These are phyloP conservation scores for Fusarium chlamydosporum DNA, from an alignment of 2,329 filamentous ascomycete species.

Conservation along the genomic window DNA sequence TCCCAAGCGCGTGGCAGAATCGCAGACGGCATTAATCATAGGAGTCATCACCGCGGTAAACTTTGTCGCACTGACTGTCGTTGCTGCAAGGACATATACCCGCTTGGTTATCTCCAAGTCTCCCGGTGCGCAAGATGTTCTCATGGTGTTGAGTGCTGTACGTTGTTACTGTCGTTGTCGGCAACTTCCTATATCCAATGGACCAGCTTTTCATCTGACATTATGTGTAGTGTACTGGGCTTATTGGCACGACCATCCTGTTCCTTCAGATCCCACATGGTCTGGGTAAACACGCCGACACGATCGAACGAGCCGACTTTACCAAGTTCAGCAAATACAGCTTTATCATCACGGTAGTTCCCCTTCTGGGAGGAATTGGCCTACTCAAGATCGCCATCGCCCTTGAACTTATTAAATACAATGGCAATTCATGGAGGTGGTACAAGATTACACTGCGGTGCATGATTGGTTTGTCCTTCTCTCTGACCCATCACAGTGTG, in stretches of 20 bases:
- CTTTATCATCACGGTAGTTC: background rate
- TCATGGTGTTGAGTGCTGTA: constrained; percentile 5
- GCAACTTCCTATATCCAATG: no score
- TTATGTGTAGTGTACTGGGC: background rate
- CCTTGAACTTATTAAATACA: constrained; percentile 1
- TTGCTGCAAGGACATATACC: background rate
- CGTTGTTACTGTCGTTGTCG: background rate
- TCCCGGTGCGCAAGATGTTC: background rate
- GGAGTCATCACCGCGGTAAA: background rate
- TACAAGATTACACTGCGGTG: background rate
- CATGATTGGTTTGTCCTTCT: background rate
- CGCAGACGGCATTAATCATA: background rate
- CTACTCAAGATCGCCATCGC: background rate
- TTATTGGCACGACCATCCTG: background rate
- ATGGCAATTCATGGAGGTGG: background rate
- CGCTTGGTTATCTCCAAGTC: background rate
- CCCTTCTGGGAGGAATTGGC: background rate
- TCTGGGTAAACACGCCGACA: background rate
- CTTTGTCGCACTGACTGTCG: background rate
- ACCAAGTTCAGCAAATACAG: background rate
- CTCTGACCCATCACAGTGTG: background rate
- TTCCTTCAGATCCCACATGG: background rate
- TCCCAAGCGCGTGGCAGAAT: background rate
- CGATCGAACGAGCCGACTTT: constrained; percentile 1
- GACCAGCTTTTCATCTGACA: background rate